Percentiles rank a stretch among this genome's conserved stretches.
These are phyloP conservation scores for Xylaria digitata DNA, from an alignment of 2,329 filamentous ascomycete genomes.

Conservation along the genomic window DNA sequence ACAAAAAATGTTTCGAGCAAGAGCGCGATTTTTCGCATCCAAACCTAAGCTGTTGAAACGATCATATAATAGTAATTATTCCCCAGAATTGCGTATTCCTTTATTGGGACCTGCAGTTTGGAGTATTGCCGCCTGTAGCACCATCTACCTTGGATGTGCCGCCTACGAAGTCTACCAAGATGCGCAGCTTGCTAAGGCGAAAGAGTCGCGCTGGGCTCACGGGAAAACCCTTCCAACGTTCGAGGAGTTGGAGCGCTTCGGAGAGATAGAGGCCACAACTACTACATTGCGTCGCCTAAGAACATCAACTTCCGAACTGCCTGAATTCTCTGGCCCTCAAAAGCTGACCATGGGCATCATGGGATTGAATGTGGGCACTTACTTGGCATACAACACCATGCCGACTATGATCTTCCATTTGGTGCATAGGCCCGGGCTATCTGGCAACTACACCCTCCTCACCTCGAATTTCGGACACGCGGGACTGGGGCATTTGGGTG, in stretches of 20 bases:
- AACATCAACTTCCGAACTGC: slow-evolving; percentile 3
- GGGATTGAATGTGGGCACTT: slow-evolving; percentile 35
- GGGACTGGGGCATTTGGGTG: slow-evolving; percentile 36
- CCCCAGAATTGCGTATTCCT: slow-evolving; percentile 34
- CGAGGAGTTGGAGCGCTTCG: slow-evolving; percentile 36
- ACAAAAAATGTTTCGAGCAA: slow-evolving; percentile 24
- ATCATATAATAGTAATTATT: neutral
- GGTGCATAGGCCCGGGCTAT: slow-evolving; percentile 35
- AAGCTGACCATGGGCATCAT: slow-evolving; percentile 34
- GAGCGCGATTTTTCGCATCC: neutral
- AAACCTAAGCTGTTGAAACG: neutral
- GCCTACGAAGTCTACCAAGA: slow-evolving; percentile 45
- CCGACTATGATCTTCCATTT: slow-evolving; percentile 29
- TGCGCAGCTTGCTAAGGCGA: slow-evolving; percentile 29
- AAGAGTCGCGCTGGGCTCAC: neutral
- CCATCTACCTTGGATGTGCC: slow-evolving; percentile 45
- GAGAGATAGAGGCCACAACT: neutral
- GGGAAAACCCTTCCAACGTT: slow-evolving; percentile 28
- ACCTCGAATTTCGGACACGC: slow-evolving; percentile 46
- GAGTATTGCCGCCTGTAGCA: slow-evolving; percentile 40
- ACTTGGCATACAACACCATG: slow-evolving; percentile 18
- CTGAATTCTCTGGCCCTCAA: slow-evolving; percentile 31
- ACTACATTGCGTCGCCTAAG: neutral
- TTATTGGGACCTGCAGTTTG: slow-evolving; percentile 43
- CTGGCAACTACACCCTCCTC: slow-evolving; percentile 45